Evolutionary conservation across 108 stramenopile genomes (phyloP).

Genomic region (Cyclotella atomus): DNA sequence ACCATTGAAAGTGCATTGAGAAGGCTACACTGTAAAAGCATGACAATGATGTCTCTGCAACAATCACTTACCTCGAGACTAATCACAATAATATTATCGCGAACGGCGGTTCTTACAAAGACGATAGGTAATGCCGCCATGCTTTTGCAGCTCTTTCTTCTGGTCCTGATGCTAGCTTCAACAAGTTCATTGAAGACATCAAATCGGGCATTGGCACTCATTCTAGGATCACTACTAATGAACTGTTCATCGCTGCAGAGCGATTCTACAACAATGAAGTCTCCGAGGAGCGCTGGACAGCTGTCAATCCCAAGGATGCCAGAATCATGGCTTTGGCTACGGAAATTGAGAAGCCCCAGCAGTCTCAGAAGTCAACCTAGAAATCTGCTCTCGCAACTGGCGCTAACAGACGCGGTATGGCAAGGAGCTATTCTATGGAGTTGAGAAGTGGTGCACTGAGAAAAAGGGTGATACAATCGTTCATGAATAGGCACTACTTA

Average conservation of each 20-base stretch:
- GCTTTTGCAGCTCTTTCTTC: background rate
- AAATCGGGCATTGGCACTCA: slow-evolving; percentile 1
- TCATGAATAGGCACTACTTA: background rate
- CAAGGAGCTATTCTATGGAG: background rate
- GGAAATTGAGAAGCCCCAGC: background rate
- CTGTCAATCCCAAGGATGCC: slow-evolving; percentile 2
- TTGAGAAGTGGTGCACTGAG: background rate
- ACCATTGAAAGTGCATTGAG: background rate
- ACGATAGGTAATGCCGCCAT: background rate
- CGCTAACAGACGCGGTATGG: background rate
- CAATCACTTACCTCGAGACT: background rate
- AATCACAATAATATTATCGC: background rate
- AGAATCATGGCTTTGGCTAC: slow-evolving; percentile 6
- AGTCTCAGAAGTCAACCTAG: too few relatives aligned
- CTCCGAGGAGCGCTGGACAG: background rate
- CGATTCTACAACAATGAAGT: slow-evolving; percentile 1
- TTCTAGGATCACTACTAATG: background rate
- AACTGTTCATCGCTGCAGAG: background rate
- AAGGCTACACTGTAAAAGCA: background rate
- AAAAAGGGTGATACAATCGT: background rate
- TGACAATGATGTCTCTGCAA: background rate
- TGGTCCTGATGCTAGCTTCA: slow-evolving; percentile 14
- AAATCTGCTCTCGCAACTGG: background rate
- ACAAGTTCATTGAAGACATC: background rate
- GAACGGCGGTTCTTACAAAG: slow-evolving; percentile 4